Evolutionary conservation across 2,329 filamentous ascomycete genomes (phyloP), one percentile per base, ranked within the genome.

Genomic region (Aspergillus nomiae): DNA sequence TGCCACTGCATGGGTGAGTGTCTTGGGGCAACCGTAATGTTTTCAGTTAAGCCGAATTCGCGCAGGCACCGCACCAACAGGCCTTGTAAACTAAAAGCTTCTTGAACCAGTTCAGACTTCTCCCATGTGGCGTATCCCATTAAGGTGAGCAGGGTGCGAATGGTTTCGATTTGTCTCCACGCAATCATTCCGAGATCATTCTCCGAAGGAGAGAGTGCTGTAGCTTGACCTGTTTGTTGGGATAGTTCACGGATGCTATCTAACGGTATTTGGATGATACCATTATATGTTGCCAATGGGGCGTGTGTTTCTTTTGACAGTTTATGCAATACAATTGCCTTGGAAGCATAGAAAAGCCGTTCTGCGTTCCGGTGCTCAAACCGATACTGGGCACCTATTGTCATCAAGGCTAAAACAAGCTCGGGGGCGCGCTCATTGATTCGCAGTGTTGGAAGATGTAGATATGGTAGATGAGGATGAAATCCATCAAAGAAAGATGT

Each of bases 401-500:
- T 88, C 26, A 89, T 80, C 19, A 92, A 85, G 0, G 89, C 89
- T 32, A 92, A 77, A 6, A 91, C 78, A 4, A 92, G 78, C 73
- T 92, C 90, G 0, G 89, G 85, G 0, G 88, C 86, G n/a, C 87
- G 83, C n/a, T 87, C 85, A 9, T 85, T 84, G 0, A 88, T 84
- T 1, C 83, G 82, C 54, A 92, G 81, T 0, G 89, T 91, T 0
- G 90, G 87, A 6, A 91, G 78, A 71, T 92, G 90, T 32, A 92
- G 79, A 64, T 92, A 87, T 0, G 85, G 85, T 46, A 87, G 80
- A 63, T 87, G 84, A 30, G 84, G 81, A 62, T 87, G 82, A 62
- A 92, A 91, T 0, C 89, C 89, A 62, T 84, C 86, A 59, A 91
- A 85, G 69, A 91, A 92, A 1, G 89, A 89, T 63, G 90, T 88